Conservation (phyloP, 345 rosid genomes). For the Luvunga scandens region DNA sequence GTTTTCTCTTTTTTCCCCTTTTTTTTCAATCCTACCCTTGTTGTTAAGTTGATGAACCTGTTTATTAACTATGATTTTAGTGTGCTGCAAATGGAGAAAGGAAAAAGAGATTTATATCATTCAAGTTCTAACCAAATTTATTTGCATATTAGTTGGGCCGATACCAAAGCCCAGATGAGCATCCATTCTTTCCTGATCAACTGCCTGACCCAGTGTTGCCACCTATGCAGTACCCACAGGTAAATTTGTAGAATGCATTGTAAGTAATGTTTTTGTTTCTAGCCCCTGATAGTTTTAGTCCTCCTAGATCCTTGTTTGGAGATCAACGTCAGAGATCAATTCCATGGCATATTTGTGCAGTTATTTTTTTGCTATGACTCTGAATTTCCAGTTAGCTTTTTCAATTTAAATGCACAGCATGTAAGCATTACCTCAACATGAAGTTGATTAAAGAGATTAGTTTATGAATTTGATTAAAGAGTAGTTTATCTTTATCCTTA, state of each 20-base stretch:
- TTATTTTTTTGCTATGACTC: background rate
- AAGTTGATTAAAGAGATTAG: background rate
- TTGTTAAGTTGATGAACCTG: background rate
- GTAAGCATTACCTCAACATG: background rate
- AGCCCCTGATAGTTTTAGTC: background rate
- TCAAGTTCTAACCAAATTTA: conserved; percentile 2
- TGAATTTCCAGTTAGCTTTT: background rate
- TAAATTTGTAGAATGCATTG: conserved; percentile 2
- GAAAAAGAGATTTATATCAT: background rate
- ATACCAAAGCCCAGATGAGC: conserved; percentile 89
- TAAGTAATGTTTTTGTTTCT: background rate
- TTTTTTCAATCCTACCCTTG: background rate
- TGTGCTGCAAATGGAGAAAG: background rate
- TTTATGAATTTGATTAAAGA: background rate
- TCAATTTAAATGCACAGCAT: background rate
- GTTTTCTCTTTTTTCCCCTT: background rate
- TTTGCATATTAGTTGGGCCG: conserved; percentile 61
- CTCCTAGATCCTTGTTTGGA: background rate
- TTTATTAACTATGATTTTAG: background rate
- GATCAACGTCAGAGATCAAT: background rate
- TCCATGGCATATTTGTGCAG: background rate
- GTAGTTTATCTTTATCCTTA: background rate
- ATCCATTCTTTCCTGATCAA: conserved; percentile 75
- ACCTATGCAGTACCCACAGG: conserved; percentile 80
- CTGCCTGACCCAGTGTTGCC: conserved; percentile 74